Base-by-base conservation (phyloP, 1,284 basidiomycete species). In the Fomitopsis schrenkii region DNA sequence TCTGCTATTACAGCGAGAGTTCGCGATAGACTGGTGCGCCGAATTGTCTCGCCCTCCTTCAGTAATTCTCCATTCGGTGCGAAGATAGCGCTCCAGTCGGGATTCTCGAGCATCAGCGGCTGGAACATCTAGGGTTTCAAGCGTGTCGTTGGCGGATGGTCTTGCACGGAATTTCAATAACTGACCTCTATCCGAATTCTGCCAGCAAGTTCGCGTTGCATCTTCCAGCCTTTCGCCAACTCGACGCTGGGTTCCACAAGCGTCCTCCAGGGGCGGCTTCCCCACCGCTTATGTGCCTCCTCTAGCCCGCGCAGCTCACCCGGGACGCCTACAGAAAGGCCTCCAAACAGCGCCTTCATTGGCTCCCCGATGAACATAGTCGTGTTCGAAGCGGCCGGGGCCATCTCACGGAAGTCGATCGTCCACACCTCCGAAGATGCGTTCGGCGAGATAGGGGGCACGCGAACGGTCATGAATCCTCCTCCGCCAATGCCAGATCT, bases 401-500 rank as follows among this genome's bases (percentile, higher is more conserved):
- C 93, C 0, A 86, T 90, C 75, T 98, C 96, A 52, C 96, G 84
- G 73, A 95, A 98, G 77, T 97, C 93, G 59, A 98, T 83, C 3
- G 86, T 86, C 72, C 82, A 90, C 54, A 90, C 88, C 64, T 87
- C 79, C 33, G 88, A 89, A 30, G 74, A 67, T 2, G 69, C 74
- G 45, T 77, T 77, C 0, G 76, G 66, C 42, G 71, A 68, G 5
- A 71, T 65, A 7, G 84, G 81, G 6, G 95, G 93, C 8, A 95
- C 78, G 22, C 94, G 88, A 48, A 98, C 82, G 36, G 90, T 88
- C 88, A 97, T 94, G 72, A 96, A 95, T 0, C 95, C 95, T 33
- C 94, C 95, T 1, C 95, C 95, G 22, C 94, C 94, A 55, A 97
- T 91, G 2, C 94, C 90, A 15, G 90, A 89, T 5, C 91, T 92